Conservation (phyloP, 192 early-diverging fungal genomes). For the Coemansia sp. region DNA sequence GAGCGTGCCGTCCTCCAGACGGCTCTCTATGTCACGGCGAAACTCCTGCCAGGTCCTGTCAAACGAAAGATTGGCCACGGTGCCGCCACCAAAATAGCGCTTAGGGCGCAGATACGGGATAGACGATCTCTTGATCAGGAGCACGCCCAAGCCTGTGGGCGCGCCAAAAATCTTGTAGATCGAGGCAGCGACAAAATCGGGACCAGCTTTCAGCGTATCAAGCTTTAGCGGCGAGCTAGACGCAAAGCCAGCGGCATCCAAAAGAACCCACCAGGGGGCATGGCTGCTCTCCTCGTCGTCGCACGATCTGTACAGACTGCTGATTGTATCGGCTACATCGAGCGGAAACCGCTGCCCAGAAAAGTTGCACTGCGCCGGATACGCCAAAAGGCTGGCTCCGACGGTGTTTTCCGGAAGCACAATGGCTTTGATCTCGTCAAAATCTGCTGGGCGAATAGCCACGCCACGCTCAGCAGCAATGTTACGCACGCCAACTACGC, state of each 20-base stretch:
- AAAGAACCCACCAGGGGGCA: conserved; percentile 59
- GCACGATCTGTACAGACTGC: conserved; percentile 23
- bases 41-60: conserved; percentile 61
- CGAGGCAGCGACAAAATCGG: conserved; percentile 72
- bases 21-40: conserved; percentile 46
- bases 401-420: conserved; percentile 13
- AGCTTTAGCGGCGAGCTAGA: conserved; percentile 66
- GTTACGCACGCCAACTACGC: conserved; percentile 70
- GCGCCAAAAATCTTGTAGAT: conserved; percentile 92
- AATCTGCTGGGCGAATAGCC: conserved; percentile 19
- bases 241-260: conserved; percentile 74
- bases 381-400: conserved; percentile 62
- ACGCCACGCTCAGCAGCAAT: conserved; percentile 47
- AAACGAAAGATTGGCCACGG: conserved; percentile 61
- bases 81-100: conserved; percentile 80
- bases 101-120: conserved; percentile 55
- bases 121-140: conserved; percentile 62
- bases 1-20: conserved; percentile 77
- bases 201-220: conserved; percentile 38
- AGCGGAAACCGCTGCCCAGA: conserved; percentile 72
- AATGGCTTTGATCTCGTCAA: conserved; percentile 24
- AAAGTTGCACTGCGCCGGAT: conserved; percentile 87
- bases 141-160: conserved; percentile 78
- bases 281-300: conserved; percentile 6
- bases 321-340: conserved; percentile 55